Percentiles rank a stretch among this genome's conserved stretches.
Conservation (phyloP, 768 basidiomycete genomes). For the Rhizopogon vulgaris region DNA sequence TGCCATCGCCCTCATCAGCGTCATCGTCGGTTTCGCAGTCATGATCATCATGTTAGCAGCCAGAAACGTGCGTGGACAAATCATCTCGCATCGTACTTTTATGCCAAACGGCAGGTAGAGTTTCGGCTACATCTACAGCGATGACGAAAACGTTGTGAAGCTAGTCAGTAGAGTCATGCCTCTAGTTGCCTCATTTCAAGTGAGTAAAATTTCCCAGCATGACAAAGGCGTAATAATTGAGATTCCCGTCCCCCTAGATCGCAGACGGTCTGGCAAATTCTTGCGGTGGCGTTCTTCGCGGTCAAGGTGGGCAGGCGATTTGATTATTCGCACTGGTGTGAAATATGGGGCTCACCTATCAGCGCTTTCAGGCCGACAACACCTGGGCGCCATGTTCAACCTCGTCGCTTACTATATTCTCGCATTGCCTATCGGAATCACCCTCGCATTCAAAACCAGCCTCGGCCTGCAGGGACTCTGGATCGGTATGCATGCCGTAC, state of each 20-base stretch:
- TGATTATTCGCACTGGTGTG: too few relatives aligned
- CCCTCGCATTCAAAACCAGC: slow-evolving; percentile 39
- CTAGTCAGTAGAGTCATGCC: slow-evolving; percentile 48
- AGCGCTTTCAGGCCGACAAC: slow-evolving; percentile 41
- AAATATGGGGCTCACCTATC: slow-evolving; percentile 3
- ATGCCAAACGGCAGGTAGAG: slow-evolving; percentile 23
- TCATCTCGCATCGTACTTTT: background rate
- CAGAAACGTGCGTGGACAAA: slow-evolving; percentile 42
- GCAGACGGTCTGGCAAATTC: slow-evolving; percentile 48
- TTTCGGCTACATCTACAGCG: slow-evolving; percentile 65
- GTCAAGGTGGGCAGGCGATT: slow-evolving; percentile 30
- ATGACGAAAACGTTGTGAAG: slow-evolving; percentile 47
- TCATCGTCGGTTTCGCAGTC: slow-evolving; percentile 49
- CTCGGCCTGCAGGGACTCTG: slow-evolving; percentile 46
- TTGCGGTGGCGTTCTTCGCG: slow-evolving; percentile 43
- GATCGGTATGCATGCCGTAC: slow-evolving; percentile 30
- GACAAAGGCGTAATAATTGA: background rate
- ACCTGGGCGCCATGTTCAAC: slow-evolving; percentile 71
- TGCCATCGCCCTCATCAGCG: slow-evolving; percentile 57
- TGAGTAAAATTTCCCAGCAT: slow-evolving; percentile 6
- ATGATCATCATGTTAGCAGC: slow-evolving; percentile 53
- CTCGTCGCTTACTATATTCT: slow-evolving; percentile 56
- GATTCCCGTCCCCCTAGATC: slow-evolving; percentile 24
- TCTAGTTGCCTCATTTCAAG: slow-evolving; percentile 51
- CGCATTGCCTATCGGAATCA: slow-evolving; percentile 46